Conservation (phyloP, 1,284 basidiomycete species). For the Takashimella tepidaria region DNA sequence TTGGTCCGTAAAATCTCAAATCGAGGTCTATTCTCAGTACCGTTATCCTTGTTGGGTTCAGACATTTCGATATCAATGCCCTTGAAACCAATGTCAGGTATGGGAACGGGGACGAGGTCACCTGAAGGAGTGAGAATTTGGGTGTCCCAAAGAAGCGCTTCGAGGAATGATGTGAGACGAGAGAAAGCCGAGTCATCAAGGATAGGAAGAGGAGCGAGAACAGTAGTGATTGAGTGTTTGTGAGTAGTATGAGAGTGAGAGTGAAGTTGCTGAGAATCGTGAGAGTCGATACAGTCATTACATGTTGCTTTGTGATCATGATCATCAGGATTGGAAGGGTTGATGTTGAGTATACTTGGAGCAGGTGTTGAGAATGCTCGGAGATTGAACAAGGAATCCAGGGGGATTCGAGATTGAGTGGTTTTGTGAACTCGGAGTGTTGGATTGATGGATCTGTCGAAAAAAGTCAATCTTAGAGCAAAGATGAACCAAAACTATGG, state of each 20-base stretch:
- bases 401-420: constrained; percentile 59
- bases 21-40: too few species aligned
- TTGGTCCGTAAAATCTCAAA: too few species aligned
- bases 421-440: constrained; percentile 68
- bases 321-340: not conserved
- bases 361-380: constrained; percentile 59
- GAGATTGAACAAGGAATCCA: constrained; percentile 69
- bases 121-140: constrained; percentile 10
- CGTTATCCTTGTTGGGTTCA: too few species aligned
- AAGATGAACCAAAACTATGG: too few species aligned
- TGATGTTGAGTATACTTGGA: constrained; percentile 18
- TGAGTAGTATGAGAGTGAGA: constrained; percentile 43
- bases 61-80: constrained; percentile 50
- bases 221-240: constrained; percentile 58
- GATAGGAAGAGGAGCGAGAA: constrained; percentile 58
- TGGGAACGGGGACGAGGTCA: constrained; percentile 50
- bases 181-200: constrained; percentile 47
- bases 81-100: constrained; percentile 80
- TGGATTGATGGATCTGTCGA: constrained; percentile 64
- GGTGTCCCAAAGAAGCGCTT: constrained; percentile 69
- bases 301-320: not conserved
- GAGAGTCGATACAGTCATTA: constrained; percentile 20
- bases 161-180: constrained; percentile 69
- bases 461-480: too few species aligned
- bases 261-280: too few species aligned